Conservation (phyloP, 805 yeast genomes). For the Lachancea quebecensis region DNA sequence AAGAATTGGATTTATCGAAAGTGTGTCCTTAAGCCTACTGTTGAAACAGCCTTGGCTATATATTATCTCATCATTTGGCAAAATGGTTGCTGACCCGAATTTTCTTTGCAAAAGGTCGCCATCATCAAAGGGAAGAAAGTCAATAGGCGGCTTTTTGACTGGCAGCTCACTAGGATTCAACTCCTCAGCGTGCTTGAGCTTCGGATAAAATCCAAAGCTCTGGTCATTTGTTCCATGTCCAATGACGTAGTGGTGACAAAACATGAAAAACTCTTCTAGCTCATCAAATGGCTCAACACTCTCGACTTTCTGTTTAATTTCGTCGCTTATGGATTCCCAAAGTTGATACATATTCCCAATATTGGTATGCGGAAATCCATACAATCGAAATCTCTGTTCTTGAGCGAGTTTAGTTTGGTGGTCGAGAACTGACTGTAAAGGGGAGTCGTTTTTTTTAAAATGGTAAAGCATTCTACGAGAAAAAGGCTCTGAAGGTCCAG, state of each 20-base stretch:
- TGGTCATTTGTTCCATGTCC: constrained; percentile 51
- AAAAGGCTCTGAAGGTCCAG: constrained; percentile 57
- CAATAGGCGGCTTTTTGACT: neutral
- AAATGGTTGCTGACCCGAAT: constrained; percentile 19
- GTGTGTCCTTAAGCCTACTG: constrained; percentile 20
- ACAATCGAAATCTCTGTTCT: constrained; percentile 37
- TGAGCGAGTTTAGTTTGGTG: constrained; percentile 52
- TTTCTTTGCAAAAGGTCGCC: constrained; percentile 11
- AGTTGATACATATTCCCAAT: constrained; percentile 48
- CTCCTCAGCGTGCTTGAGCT: constrained; percentile 1
- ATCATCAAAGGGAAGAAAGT: neutral
- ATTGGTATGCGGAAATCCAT: constrained; percentile 45
- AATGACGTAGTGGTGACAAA: constrained; percentile 67
- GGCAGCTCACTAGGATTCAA: neutral
- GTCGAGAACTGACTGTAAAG: constrained; percentile 53
- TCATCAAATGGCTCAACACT: constrained; percentile 69
- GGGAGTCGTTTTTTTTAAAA: constrained; percentile 58
- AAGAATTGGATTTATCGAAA: constrained; percentile 2
- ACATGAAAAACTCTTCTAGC: constrained; percentile 71
- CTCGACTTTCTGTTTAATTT: constrained; percentile 37
- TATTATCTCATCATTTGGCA: constrained; percentile 6
- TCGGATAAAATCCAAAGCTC: constrained; percentile 8
- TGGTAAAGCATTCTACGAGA: constrained; percentile 70
- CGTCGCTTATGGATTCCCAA: constrained; percentile 46
- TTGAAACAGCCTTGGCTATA: constrained; percentile 34